These are phyloP conservation scores for Tricholoma sp. DNA, from an alignment of 768 basidiomycete genomes.

Conservation along the genomic window DNA sequence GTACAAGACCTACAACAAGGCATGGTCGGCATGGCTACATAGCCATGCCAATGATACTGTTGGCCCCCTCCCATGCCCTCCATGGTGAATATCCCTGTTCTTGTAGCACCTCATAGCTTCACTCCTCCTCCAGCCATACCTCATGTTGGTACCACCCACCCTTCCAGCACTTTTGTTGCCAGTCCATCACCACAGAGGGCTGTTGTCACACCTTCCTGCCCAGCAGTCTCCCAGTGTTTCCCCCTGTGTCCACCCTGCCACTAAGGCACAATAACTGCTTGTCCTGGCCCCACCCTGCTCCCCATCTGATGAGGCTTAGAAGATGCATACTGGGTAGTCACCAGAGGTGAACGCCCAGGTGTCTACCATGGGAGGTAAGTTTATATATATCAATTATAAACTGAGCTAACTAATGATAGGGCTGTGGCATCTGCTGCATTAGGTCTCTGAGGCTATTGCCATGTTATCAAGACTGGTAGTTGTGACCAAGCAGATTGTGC, in stretches of 20 bases:
- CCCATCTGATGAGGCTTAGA: background rate
- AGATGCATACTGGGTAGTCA: conserved; percentile 3
- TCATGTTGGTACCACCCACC: background rate
- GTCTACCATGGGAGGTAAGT: background rate
- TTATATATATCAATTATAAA: too few species aligned
- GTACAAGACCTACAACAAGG: background rate
- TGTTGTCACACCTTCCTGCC: background rate
- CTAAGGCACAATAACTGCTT: too few species aligned
- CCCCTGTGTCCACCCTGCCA: too few species aligned
- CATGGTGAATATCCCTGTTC: background rate
- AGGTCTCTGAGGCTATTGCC: too few species aligned
- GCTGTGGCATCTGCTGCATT: too few species aligned
- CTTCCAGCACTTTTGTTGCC: too few species aligned
- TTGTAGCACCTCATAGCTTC: background rate
- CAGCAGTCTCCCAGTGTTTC: too few species aligned
- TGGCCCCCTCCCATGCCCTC: background rate
- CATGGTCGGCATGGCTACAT: background rate
- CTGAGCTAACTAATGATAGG: too few species aligned
- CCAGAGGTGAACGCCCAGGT: background rate
- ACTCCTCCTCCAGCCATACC: background rate
- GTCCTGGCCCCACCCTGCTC: too few species aligned
- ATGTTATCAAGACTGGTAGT: too few species aligned
- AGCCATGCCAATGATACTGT: background rate
- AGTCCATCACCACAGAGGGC: background rate
- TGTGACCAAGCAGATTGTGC: too few species aligned